Evolutionary conservation across 257 asterid species (phyloP).

Genomic region (Salvia splendens): DNA sequence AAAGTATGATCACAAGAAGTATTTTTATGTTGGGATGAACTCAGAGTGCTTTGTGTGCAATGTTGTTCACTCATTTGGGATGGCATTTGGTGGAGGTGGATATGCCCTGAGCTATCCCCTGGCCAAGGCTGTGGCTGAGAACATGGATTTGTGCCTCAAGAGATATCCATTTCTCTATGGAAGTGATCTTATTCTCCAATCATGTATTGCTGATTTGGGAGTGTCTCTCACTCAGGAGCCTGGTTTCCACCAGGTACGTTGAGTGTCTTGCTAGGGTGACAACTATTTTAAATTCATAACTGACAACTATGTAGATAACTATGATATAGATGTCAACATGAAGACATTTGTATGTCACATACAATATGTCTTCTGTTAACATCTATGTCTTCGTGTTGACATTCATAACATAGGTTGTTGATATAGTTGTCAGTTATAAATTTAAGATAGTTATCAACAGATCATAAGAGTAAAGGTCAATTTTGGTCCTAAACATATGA

Average conservation of each 20-base stretch:
- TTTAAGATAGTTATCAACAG: no score
- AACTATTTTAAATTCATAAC: no score
- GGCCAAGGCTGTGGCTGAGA: conserved; percentile 51
- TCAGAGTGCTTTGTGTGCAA: conserved; percentile 48
- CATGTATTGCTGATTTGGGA: conserved; percentile 57
- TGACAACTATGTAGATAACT: no score
- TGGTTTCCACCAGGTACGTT: conserved; percentile 44
- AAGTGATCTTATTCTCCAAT: conserved; percentile 47
- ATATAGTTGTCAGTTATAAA: no score
- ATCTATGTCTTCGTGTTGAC: no score
- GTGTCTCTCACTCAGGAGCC: conserved; percentile 46
- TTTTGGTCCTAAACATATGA: no score
- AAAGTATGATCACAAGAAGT: conserved; percentile 49
- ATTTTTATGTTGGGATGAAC: conserved; percentile 52
- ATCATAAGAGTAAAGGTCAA: no score
- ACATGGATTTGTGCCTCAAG: conserved; percentile 50
- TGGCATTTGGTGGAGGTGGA: conserved; percentile 60
- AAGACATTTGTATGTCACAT: no score
- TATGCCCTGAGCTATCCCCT: conserved; percentile 55
- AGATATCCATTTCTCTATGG: conserved; percentile 43
- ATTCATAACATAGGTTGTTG: no score
- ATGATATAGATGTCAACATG: no score
- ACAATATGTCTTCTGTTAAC: no score
- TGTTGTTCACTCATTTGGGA: conserved; percentile 43
- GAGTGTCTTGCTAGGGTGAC: no score